Evolutionary conservation across 352 stramenopile genomes (phyloP).

Genomic region (Globisporangium cylindrosporum): DNA sequence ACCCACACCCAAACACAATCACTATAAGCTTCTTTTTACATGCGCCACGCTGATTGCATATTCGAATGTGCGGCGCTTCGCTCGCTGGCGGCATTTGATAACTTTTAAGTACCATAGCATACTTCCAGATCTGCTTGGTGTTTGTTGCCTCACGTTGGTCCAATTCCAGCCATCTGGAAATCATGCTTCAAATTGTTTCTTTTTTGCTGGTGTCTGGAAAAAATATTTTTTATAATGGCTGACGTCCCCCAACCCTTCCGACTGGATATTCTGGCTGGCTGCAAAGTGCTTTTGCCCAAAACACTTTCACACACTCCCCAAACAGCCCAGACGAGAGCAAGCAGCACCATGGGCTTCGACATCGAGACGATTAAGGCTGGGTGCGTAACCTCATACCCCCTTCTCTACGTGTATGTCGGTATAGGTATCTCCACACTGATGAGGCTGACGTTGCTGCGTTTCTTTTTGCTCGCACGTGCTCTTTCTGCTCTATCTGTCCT

Average conservation of each 20-base stretch:
- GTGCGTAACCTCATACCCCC: slow-evolving; percentile 18
- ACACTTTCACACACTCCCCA: slow-evolving; percentile 1
- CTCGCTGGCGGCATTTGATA: background rate
- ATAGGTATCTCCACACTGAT: background rate
- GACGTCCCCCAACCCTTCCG: background rate
- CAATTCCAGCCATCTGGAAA: background rate
- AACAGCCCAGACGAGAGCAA: slow-evolving; percentile 7
- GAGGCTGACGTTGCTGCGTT: background rate
- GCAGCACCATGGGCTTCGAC: slow-evolving; percentile 16
- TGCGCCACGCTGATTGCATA: background rate
- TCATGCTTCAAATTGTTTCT: background rate
- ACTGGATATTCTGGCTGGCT: background rate
- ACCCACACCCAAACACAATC: background rate
- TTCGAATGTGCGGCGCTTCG: background rate
- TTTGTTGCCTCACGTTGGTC: background rate
- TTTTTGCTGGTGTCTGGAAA: background rate
- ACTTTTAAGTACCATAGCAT: background rate
- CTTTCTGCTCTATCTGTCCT: background rate
- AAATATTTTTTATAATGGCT: background rate
- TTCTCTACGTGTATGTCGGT: background rate
- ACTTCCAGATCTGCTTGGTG: background rate
- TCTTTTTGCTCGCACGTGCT: background rate
- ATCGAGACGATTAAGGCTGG: slow-evolving; percentile 79
- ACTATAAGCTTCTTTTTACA: background rate
- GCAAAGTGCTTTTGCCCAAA: background rate